phyloP scores from a whole-genome alignment of 441 rosid genomes.

The California macrophylla region DNA sequence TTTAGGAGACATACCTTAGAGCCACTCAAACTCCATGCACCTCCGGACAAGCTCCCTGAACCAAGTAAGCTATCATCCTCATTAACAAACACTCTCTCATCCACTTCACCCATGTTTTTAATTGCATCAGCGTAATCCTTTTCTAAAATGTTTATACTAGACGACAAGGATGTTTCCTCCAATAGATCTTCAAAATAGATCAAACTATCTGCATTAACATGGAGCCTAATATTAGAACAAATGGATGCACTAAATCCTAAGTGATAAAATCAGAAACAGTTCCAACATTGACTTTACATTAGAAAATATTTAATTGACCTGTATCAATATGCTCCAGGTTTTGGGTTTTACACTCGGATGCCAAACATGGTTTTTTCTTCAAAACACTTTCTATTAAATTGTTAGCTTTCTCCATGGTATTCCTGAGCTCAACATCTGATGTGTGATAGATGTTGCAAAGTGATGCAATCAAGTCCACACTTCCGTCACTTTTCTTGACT shows the following conservation, averaged over 20 bases:
- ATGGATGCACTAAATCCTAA: neutral
- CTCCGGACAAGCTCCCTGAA: constrained; percentile 72
- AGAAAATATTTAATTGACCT: constrained; percentile 28
- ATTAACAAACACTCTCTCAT: constrained; percentile 71
- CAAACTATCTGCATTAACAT: constrained; percentile 56
- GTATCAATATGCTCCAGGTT: constrained; percentile 50
- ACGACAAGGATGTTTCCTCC: constrained; percentile 58
- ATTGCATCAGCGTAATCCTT: constrained; percentile 60
- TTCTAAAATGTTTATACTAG: constrained; percentile 54
- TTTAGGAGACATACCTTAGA: constrained; percentile 36
- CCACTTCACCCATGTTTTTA: constrained; percentile 56
- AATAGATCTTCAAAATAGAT: constrained; percentile 68
- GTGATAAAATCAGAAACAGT: neutral
- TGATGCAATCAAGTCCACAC: constrained; percentile 69
- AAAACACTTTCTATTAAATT: constrained; percentile 48
- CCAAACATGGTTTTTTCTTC: constrained; percentile 49
- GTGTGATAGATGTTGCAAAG: constrained; percentile 72
- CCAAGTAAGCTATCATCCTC: constrained; percentile 77
- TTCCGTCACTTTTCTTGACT: constrained; percentile 65
- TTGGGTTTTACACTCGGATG: constrained; percentile 52
- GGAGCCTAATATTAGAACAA: constrained; percentile 19
- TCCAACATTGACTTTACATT: neutral
- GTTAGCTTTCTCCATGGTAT: constrained; percentile 53
- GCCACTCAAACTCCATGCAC: constrained; percentile 44
- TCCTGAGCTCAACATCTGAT: constrained; percentile 68